Evolutionary conservation across 495 filamentous ascomycete species (phyloP), one percentile per base, ranked within the genome.

Genomic region (Astrocystis sublimbata): DNA sequence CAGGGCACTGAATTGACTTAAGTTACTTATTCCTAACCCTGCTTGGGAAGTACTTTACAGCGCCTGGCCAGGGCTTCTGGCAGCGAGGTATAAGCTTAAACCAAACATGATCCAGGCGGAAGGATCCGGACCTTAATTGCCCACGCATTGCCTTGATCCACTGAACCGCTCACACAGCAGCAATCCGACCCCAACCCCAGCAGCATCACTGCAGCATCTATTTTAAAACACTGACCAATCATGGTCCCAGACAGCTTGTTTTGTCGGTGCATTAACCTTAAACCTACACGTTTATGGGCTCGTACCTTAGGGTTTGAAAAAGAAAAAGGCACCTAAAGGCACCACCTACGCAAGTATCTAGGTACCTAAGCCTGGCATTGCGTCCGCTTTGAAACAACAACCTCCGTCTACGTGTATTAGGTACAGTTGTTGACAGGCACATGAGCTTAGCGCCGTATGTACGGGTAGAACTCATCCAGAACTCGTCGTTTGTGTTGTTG

Each of bases 41-140:
- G n/a, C n/a, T n/a, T n/a, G n/a, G n/a, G n/a, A n/a, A n/a, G n/a
- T n/a, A n/a, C n/a, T n/a, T n/a, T n/a, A n/a, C n/a, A n/a, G n/a
- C n/a, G n/a, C n/a, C n/a, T n/a, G n/a, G n/a, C n/a, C n/a, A n/a
- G n/a, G n/a, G n/a, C n/a, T n/a, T n/a, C n/a, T n/a, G n/a, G n/a
- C n/a, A n/a, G n/a, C n/a, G n/a, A 21, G 17, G 46, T 49, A 17
- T 33, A 31, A 35, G 49, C 49, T 19, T 33, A 52, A 33, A 41
- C 7, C 52, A 30, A 17, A 52, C 15, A 19, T 17, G 4, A 15
- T 43, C n/a, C 54, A 45, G 40, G n/a, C 54, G 23, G 54, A 57
- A 57, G 54, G 54, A 57, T 57, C 51, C 54, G 54, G 54, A 38
- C 38, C 54, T 57, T 57, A 57, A 31, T 35, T 43, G 46, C 9